A percentile compares a stretch with the other conserved stretches of the same genome.
These are phyloP conservation scores for Coffea humblotiana DNA, from an alignment of 305 asterid genomes.

Conservation along the genomic window DNA sequence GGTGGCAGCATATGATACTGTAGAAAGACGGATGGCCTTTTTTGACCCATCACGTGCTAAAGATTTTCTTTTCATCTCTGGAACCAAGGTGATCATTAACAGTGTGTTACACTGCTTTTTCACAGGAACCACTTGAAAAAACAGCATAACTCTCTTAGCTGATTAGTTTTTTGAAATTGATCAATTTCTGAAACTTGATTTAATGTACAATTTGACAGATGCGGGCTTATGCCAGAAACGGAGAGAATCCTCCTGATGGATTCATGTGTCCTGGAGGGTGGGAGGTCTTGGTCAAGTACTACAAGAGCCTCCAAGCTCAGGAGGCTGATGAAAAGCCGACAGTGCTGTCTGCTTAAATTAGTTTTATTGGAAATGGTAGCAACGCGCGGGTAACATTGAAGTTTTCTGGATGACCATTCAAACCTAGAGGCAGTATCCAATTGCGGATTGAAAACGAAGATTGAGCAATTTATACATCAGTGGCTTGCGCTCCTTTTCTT, in stretches of 20 bases:
- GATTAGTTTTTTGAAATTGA: not conserved
- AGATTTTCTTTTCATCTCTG: conserved; percentile 74
- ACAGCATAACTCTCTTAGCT: not conserved
- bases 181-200: not conserved
- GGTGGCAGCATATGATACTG: conserved; percentile 87
- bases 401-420: conserved; percentile 11
- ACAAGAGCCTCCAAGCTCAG: conserved; percentile 67
- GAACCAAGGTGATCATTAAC: conserved; percentile 54
- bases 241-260: conserved; percentile 79
- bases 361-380: not conserved
- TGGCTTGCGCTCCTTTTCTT: not conserved
- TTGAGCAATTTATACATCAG: conserved; percentile 3
- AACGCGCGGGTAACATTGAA: conserved; percentile 11
- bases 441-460: conserved; percentile 1
- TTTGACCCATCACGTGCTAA: conserved; percentile 76
- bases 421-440: not conserved
- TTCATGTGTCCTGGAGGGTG: conserved; percentile 83
- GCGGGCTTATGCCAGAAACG: conserved; percentile 66
- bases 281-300: conserved; percentile 72
- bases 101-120: not conserved
- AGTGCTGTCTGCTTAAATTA: conserved; percentile 36
- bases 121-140: not conserved
- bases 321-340: conserved; percentile 46
- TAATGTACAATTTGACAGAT: conserved; percentile 37
- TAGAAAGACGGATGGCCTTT: conserved; percentile 66